Evolutionary conservation across 768 basidiomycete genomes (phyloP), one percentile per base, ranked within the genome.

Genomic region (Suillus clintonianus): DNA sequence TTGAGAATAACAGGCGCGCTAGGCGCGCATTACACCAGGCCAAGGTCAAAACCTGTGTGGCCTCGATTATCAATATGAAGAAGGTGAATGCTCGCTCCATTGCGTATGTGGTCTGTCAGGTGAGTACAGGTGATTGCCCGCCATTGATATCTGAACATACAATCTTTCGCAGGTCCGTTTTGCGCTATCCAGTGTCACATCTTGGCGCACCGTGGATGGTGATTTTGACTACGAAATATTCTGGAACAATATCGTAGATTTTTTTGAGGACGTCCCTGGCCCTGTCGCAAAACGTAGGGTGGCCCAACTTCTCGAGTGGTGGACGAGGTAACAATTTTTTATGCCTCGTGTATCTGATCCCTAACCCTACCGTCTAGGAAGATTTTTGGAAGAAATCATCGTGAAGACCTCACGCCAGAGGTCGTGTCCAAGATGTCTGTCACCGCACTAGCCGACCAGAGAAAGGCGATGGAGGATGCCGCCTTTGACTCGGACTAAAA

Each of bases 161-260:
- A 27, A 27, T n/a, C 47, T n/a, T n/a, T 48, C n/a, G n/a, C n/a
- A 69, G 68, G 43, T 62, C 9, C 61, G 66, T 22, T 60, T 69
- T 19, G 59, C 68, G 9, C 62, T 69, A 13, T 69, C 68, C 4
- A 61, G 60, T 60, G 39, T 48, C 2, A 24, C 27, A 27, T 60
- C 60, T 5, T 69, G 68, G 68, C 57, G 63, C 2, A 53, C 56
- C 14, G 22, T 45, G 13, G 63, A 70, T 43, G 69, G 65, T 17
- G 19, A 45, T 19, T 71, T 72, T 53, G 65, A 67, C 60, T 74
- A 69, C 56, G 47, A 62, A 8, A 57, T 32, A 2, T 58, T 74
- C 47, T 75, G 71, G 61, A 69, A 71, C 48, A 69, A 68, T 37
- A 59, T 75, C 48, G 62, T 74, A 30, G 70, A 71, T 51, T 74